phyloP scores from a whole-genome alignment of 768 basidiomycete genomes.

The Suillus cothurnatus region DNA sequence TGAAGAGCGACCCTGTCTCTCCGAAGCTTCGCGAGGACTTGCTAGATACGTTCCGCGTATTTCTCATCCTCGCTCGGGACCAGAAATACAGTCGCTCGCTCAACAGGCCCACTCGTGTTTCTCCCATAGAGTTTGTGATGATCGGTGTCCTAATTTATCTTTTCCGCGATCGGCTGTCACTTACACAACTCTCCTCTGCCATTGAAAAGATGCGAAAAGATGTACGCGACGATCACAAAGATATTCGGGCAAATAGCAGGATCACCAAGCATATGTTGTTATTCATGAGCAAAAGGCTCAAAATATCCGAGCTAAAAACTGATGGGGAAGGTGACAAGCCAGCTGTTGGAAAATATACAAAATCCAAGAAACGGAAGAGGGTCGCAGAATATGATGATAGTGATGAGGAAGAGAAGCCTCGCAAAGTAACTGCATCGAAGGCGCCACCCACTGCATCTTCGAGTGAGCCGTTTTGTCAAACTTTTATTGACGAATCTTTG shows the following conservation, averaged over 20 bases:
- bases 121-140: constrained; percentile 50
- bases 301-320: constrained; percentile 33
- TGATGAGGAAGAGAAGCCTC: constrained; percentile 20
- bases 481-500: neutral
- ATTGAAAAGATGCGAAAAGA: constrained; percentile 41
- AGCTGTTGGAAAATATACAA: constrained; percentile 14
- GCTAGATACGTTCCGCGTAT: constrained; percentile 37
- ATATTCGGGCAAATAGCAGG: constrained; percentile 43
- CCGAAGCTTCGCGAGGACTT: constrained; percentile 29
- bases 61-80: constrained; percentile 35
- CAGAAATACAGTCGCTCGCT: constrained; percentile 35
- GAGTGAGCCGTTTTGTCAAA: neutral
- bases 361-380: constrained; percentile 31
- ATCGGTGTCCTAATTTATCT: constrained; percentile 42
- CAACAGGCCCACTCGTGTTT: constrained; percentile 37
- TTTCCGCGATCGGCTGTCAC: constrained; percentile 33
- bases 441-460: constrained; percentile 3
- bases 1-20: constrained; percentile 27
- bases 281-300: constrained; percentile 34
- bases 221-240: constrained; percentile 39
- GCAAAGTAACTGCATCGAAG: constrained; percentile 21
- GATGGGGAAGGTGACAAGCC: constrained; percentile 36
- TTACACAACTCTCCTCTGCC: constrained; percentile 45
- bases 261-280: constrained; percentile 37
- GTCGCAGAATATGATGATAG: constrained; percentile 19